Evolutionary conservation across 2,329 filamentous ascomycete genomes (phyloP).

Genomic region (Rosellinia necatrix): DNA sequence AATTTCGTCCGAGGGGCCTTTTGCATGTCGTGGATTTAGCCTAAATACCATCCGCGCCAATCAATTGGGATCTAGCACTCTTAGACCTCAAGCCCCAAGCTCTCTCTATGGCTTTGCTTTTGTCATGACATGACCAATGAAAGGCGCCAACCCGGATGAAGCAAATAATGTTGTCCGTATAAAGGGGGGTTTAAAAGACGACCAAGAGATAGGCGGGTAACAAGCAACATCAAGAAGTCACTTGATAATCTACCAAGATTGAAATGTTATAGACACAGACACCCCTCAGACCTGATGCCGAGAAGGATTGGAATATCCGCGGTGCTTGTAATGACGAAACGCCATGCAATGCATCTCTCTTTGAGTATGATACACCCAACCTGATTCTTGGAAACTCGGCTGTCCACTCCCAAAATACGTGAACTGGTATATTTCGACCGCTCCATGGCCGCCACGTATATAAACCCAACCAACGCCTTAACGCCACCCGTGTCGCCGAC

Average conservation of each 20-base stretch:
- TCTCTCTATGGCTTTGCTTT: not conserved
- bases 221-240: too few relatives aligned
- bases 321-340: conserved; percentile 21
- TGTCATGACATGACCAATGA: too few relatives aligned
- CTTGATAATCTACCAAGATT: conserved; percentile 1
- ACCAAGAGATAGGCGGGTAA: too few relatives aligned
- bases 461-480: conserved; percentile 31
- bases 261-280: too few relatives aligned
- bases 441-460: conserved; percentile 18
- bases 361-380: conserved; percentile 36
- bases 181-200: too few relatives aligned
- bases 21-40: conserved; percentile 24
- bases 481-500: conserved; percentile 29
- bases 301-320: conserved; percentile 5
- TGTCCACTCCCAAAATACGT: conserved; percentile 14
- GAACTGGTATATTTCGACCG: conserved; percentile 25
- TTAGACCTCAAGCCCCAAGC: not conserved
- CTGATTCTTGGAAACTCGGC: conserved; percentile 16
- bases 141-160: too few relatives aligned
- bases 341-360: conserved; percentile 30
- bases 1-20: conserved; percentile 16
- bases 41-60: conserved; percentile 25
- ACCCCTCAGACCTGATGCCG: not conserved
- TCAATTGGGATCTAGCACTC: conserved; percentile 7
- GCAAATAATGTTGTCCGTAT: too few relatives aligned